Base-by-base conservation (phyloP, 768 basidiomycete species). In the Russula compacta region DNA sequence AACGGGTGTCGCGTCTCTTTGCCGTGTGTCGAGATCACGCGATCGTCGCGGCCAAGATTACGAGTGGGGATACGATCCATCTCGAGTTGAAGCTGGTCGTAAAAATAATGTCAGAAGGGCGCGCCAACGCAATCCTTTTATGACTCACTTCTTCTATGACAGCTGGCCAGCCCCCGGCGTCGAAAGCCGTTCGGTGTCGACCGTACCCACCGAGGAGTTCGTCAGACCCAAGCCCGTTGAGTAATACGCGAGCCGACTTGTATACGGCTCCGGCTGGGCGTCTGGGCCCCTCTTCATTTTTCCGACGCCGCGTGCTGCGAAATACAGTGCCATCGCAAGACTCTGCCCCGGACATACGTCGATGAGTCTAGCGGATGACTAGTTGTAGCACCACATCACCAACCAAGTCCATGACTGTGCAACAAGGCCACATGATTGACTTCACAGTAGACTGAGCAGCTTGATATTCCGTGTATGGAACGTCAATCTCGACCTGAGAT, bases 151-250 rank as follows among this genome's bases (percentile, higher is more conserved):
- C 94, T 36, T 86, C 78, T 53, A 95, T 79, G 46, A 92, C 81
- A 9, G 83, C 86, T 64, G 77, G 68, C 92, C 92, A 95, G 11
- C 89, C 83, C 19, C 78, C 81, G 7, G 71, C 67, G 6, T 74
- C 77, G 70, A 82, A 98, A 1, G 85, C 89, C 10, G 83, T 81
- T 8, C 92, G 81, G 74, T 98, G 94, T 59, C 97, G 79, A 3
- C 89, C 82, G 71, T 99, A 99, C 1, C 97, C 97, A 3, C 94
- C 97, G 5, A 99, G 77, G 43, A 98, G 78, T 70, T 99, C 97
- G 69, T 99, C 97, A 1, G 97, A 91, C 0, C 97, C 97, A 7
- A 99, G 76, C 1, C 97, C 97, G 64, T 85, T 95, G 29, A 99
- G 74, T 9, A 98, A 75, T 0, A 98, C 93, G 47, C 83, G 81